phyloP scores from a whole-genome alignment of 345 rosid genomes.

The Sisymbrium irio region DNA sequence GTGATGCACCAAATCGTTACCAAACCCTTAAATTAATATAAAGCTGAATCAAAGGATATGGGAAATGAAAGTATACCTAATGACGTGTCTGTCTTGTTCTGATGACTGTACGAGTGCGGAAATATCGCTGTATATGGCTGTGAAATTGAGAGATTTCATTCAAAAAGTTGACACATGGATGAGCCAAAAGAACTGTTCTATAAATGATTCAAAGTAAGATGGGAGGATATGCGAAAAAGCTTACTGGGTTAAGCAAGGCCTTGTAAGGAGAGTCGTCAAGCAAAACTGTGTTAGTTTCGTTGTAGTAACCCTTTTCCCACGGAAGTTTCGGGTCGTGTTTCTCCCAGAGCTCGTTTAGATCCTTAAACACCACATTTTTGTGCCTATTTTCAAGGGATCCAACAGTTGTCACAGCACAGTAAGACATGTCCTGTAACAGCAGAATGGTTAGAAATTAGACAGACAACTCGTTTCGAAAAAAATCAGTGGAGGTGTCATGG shows the following conservation, averaged over 20 bases:
- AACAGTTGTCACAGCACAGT: slow-evolving; percentile 55
- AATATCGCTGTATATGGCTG: slow-evolving; percentile 74
- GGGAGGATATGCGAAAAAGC: slow-evolving; percentile 20
- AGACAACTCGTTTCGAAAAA: neutral
- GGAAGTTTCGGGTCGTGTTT: slow-evolving; percentile 58
- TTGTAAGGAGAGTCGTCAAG: slow-evolving; percentile 93
- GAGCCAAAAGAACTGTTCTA: neutral
- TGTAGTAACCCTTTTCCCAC: slow-evolving; percentile 60
- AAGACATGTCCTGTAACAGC: slow-evolving; percentile 60
- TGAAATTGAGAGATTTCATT: slow-evolving; percentile 5
- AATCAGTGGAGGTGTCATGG: neutral
- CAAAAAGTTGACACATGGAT: neutral
- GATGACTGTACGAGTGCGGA: slow-evolving; percentile 62
- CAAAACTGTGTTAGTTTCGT: slow-evolving; percentile 75
- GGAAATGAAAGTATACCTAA: slow-evolving; percentile 50
- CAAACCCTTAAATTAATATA: neutral
- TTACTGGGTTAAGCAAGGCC: slow-evolving; percentile 91
- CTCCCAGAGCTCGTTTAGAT: slow-evolving; percentile 70
- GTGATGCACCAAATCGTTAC: neutral
- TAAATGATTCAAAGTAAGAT: neutral
- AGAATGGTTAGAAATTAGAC: neutral
- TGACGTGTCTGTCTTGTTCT: slow-evolving; percentile 44
- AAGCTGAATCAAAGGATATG: neutral
- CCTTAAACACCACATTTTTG: slow-evolving; percentile 72
- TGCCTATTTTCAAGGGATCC: slow-evolving; percentile 62